Base-by-base conservation (phyloP, 208 protist species). In the Crithidia mellificae region DNA sequence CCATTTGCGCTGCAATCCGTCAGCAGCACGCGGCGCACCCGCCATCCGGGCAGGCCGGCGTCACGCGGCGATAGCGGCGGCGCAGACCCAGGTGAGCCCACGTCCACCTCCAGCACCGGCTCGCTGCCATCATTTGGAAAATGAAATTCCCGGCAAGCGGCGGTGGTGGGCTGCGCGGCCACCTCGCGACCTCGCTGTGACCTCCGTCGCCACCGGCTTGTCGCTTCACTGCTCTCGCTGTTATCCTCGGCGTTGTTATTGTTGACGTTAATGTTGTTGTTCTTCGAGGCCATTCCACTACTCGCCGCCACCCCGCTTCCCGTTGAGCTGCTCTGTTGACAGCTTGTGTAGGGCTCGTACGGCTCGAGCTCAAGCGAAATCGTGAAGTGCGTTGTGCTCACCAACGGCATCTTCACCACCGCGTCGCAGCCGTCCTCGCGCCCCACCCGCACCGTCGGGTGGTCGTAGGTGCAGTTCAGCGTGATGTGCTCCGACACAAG, bases 1-100 rank as follows among this genome's bases (percentile, higher is more conserved):
- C 84, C 88, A 51, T 93, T 93, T 14, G 74, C 76, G 68, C 88
- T 93, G 41, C 74, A 56, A 55, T 93, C 88, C 4, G 74, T 78
- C 24, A 93, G 58, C 19, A 85, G 57, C 1, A 92, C 81, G 32
- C 77, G 70, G 20, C 63, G 55, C 46, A 76, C 47, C 32, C 70
- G 70, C 62, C 70, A 76, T n/a, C 43, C 20, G 20, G 62, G 70
- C 29, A 68, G 63, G 15, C 50, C 36, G 34, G 27, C 36, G 25
- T 67, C 62, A 0, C 17, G 32, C 11, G 50, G 62, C 4, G 62
- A 58, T 22, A 67, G 62, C 38, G 55, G n/a, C 6, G 62, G 38
- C 9, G n/a, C 14, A 3, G 24, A 39, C 2, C 46, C 14, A 6
- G 59, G 29, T 8, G 46, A 25, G 27, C 41, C 30, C 6, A 36